These are phyloP conservation scores for Hymenoscyphus scutula DNA, from an alignment of 2,329 filamentous ascomycete species.

Conservation along the genomic window DNA sequence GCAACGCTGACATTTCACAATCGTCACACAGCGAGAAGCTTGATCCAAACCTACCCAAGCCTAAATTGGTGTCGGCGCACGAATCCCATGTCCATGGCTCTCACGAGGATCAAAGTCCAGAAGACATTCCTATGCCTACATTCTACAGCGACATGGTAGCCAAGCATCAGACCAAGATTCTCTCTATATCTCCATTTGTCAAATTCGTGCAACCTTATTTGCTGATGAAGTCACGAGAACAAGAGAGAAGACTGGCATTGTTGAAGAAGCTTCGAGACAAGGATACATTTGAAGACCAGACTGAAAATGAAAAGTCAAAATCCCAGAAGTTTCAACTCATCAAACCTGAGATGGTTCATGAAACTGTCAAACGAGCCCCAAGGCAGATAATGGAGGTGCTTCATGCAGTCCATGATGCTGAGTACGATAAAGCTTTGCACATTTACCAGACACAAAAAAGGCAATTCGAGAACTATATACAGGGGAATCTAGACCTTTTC, in stretches of 20 bases:
- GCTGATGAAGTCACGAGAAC: slow-evolving; percentile 85
- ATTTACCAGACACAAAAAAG: slow-evolving; percentile 92
- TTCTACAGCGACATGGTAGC: slow-evolving; percentile 95
- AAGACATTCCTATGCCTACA: slow-evolving; percentile 80
- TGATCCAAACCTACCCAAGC: slow-evolving; percentile 14
- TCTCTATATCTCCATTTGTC: slow-evolving; percentile 95
- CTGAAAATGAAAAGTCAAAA: slow-evolving; percentile 59
- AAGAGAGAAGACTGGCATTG: slow-evolving; percentile 80
- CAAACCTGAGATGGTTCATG: slow-evolving; percentile 91
- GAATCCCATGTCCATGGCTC: slow-evolving; percentile 40
- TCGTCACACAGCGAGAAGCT: slow-evolving; percentile 11
- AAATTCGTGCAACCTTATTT: slow-evolving; percentile 93
- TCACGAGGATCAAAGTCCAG: slow-evolving; percentile 60
- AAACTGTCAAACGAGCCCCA: slow-evolving; percentile 74
- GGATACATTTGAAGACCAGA: slow-evolving; percentile 54
- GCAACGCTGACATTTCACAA: slow-evolving; percentile 18
- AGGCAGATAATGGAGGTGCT: slow-evolving; percentile 89
- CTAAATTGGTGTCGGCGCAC: slow-evolving; percentile 36
- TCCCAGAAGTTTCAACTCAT: slow-evolving; percentile 83
- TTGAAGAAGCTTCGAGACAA: slow-evolving; percentile 82
- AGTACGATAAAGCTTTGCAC: slow-evolving; percentile 92
- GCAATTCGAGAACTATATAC: slow-evolving; percentile 94
- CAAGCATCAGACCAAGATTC: slow-evolving; percentile 86
- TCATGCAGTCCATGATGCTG: slow-evolving; percentile 91
- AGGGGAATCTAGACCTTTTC: slow-evolving; percentile 84